Evolutionary conservation across 805 yeast genomes (phyloP).

Genomic region (Hanseniaspora nectarophila): DNA sequence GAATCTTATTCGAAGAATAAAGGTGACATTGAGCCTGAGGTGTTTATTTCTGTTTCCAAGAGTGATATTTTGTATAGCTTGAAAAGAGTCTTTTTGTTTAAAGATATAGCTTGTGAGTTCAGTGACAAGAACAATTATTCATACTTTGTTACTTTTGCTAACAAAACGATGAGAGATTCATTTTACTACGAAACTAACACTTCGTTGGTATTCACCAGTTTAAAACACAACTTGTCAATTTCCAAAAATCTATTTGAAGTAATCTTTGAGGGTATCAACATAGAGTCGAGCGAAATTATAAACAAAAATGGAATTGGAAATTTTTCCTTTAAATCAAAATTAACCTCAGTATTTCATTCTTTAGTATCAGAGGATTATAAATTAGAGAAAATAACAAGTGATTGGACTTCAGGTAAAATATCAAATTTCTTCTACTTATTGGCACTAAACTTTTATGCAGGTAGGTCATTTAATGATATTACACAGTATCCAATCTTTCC

Average conservation of each 20-base stretch:
- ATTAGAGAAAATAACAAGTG: conserved; percentile 42
- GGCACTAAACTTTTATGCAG: conserved; percentile 72
- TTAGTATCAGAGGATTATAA: conserved; percentile 30
- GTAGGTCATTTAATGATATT: conserved; percentile 75
- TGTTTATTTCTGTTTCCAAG: conserved; percentile 49
- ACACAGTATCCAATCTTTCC: conserved; percentile 90
- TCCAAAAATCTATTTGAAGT: conserved; percentile 32
- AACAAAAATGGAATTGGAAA: conserved; percentile 27
- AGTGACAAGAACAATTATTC: conserved; percentile 65
- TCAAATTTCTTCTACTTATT: conserved; percentile 75
- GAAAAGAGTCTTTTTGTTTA: conserved; percentile 59
- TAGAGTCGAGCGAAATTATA: conserved; percentile 26
- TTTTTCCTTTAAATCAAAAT: conserved; percentile 31
- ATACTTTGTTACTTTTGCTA: conserved; percentile 52
- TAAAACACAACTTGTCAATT: conserved; percentile 37
- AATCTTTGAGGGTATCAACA: conserved; percentile 40
- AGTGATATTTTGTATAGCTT: conserved; percentile 50
- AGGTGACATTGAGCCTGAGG: conserved; percentile 24
- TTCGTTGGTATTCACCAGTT: conserved; percentile 34
- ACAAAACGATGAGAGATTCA: conserved; percentile 42
- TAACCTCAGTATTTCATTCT: conserved; percentile 30
- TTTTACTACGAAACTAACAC: conserved; percentile 40
- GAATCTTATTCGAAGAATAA: neutral
- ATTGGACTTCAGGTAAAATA: conserved; percentile 67
- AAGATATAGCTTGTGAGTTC: conserved; percentile 73